phyloP scores from a whole-genome alignment of 148 eudicot species.

The Silene uniflora region DNA sequence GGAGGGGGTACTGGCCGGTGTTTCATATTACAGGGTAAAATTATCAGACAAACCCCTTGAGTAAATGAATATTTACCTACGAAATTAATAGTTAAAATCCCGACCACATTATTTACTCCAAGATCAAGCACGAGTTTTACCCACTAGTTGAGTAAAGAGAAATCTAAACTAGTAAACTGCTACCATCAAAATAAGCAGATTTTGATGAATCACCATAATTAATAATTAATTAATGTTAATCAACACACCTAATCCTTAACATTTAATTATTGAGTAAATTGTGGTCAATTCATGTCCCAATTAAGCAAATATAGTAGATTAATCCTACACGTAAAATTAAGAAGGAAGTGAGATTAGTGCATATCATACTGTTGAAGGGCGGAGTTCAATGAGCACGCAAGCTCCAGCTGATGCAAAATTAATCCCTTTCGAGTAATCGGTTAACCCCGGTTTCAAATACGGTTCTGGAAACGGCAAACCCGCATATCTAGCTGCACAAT shows the following conservation, averaged over 20 bases:
- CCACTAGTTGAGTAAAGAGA: background rate
- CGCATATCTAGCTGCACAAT: conserved; percentile 36
- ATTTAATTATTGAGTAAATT: background rate
- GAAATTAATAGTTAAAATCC: no score
- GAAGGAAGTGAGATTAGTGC: background rate
- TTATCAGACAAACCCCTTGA: no score
- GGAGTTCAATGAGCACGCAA: conserved; percentile 37
- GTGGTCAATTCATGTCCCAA: background rate
- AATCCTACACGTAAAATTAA: background rate
- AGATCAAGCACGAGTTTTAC: background rate
- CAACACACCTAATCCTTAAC: background rate
- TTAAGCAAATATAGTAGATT: background rate
- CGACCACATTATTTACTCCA: no score
- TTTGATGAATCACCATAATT: background rate
- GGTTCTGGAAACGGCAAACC: conserved; percentile 37
- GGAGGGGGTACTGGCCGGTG: no score
- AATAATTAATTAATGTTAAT: background rate
- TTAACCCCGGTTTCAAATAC: conserved; percentile 37
- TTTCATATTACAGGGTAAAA: no score
- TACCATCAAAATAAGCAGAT: conserved; percentile 9
- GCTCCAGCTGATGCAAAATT: conserved; percentile 51
- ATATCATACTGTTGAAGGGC: conserved; percentile 43
- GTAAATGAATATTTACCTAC: no score
- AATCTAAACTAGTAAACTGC: background rate
- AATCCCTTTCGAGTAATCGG: conserved; percentile 32